Evolutionary conservation across 208 protist genomes (phyloP).

Genomic region (Phytomonas sp.): DNA sequence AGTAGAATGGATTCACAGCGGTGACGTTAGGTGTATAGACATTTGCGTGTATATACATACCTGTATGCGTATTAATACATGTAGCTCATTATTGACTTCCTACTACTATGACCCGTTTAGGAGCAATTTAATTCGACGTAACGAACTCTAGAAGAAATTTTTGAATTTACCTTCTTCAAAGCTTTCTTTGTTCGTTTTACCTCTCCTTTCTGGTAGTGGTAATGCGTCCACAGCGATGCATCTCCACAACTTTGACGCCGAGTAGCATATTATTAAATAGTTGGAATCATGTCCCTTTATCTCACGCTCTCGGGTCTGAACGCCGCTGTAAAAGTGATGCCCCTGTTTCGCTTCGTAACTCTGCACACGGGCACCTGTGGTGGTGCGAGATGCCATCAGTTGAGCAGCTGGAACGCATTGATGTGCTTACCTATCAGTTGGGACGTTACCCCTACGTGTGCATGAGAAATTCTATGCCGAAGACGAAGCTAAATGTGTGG

Average conservation of each 20-base stretch:
- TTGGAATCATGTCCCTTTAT: neutral
- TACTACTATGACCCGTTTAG: neutral
- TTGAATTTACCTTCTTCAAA: neutral
- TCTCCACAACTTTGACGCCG: neutral
- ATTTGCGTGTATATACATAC: neutral
- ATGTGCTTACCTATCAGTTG: conserved; percentile 29
- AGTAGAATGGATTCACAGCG: neutral
- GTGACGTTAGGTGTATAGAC: too few relatives aligned
- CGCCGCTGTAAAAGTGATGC: neutral
- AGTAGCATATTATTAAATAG: neutral
- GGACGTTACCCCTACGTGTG: conserved; percentile 19
- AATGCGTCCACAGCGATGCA: neutral
- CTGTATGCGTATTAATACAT: neutral
- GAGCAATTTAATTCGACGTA: neutral
- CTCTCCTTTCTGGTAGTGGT: neutral
- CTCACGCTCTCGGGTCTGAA: neutral
- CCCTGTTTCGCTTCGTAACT: neutral
- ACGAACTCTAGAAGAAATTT: neutral
- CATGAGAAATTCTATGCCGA: neutral
- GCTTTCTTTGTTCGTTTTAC: neutral
- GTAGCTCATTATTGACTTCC: neutral
- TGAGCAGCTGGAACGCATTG: conserved; percentile 21
- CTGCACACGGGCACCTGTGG: neutral
- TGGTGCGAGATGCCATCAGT: conserved; percentile 22
- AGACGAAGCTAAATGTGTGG: neutral